A percentile compares a stretch with the other conserved stretches of the same genome.
Evolutionary conservation across 2,329 filamentous ascomycete species (phyloP).

Genomic region (Xylaria sp.): DNA sequence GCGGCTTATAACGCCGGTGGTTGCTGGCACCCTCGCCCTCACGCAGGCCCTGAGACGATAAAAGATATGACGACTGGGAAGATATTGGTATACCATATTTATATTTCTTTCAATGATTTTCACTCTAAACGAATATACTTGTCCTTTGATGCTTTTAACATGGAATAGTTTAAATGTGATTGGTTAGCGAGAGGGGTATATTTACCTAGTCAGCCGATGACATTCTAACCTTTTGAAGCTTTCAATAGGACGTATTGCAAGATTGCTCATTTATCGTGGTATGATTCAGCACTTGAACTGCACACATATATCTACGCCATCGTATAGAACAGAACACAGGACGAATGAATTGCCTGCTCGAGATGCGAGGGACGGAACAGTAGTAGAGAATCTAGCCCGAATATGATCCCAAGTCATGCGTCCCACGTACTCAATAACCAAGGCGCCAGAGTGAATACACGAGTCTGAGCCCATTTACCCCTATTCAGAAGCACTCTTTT

Average conservation of each 20-base stretch:
- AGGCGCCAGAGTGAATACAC: constrained; percentile 14
- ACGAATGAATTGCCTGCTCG: background rate
- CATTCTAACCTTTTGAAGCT: background rate
- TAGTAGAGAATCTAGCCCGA: background rate
- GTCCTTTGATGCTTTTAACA: background rate
- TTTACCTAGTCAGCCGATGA: background rate
- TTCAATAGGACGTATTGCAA: background rate
- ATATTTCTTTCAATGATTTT: background rate
- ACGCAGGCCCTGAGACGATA: constrained; percentile 45
- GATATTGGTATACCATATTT: background rate
- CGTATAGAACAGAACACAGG: background rate
- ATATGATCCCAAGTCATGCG: background rate
- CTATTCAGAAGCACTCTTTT: background rate
- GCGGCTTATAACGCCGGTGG: constrained; percentile 49
- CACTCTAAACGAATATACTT: background rate
- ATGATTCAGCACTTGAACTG: background rate
- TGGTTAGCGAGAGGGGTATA: background rate
- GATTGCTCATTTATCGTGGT: background rate
- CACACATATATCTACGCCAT: no score
- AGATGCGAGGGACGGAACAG: background rate
- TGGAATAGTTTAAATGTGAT: background rate
- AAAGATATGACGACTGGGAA: constrained; percentile 24
- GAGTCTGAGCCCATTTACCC: background rate
- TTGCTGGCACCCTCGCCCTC: constrained; percentile 51
- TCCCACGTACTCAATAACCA: background rate